These are phyloP conservation scores for Gomphus bonarii DNA, from an alignment of 1,284 basidiomycete genomes.

Conservation along the genomic window DNA sequence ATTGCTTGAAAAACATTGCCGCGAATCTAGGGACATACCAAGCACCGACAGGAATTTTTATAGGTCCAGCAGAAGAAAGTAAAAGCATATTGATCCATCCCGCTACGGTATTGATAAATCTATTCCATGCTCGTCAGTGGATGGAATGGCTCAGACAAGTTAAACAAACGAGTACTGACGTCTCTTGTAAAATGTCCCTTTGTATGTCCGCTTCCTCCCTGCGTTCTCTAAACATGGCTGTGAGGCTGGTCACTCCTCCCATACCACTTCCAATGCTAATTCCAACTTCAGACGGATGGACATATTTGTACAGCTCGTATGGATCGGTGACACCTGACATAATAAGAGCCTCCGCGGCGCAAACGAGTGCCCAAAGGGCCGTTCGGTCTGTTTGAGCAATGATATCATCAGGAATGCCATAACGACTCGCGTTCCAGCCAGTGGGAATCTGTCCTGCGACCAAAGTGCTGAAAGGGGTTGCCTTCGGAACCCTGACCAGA, in stretches of 20 bases:
- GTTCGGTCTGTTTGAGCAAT: conserved; percentile 89
- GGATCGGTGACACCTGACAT: conserved; percentile 97
- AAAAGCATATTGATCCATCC: conserved; percentile 96
- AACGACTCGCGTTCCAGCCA: conserved; percentile 92
- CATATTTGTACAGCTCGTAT: conserved; percentile 92
- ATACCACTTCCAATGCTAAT: conserved; percentile 92
- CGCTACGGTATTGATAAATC: conserved; percentile 95
- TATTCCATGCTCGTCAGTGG: conserved; percentile 21
- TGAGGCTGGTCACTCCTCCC: conserved; percentile 86
- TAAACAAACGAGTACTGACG: conserved; percentile 41
- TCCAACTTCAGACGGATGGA: conserved; percentile 95
- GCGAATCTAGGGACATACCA: conserved; percentile 47
- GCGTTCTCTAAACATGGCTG: conserved; percentile 97
- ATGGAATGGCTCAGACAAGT: not conserved
- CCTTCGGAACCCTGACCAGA: conserved; percentile 88
- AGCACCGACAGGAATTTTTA: conserved; percentile 98
- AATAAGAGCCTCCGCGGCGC: conserved; percentile 90
- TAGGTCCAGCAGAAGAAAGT: conserved; percentile 89
- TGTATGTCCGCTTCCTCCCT: conserved; percentile 96
- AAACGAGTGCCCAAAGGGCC: conserved; percentile 95
- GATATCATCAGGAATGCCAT: conserved; percentile 97
- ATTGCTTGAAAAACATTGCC: not conserved
- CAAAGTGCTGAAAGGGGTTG: conserved; percentile 88
- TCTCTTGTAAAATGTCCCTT: conserved; percentile 97
- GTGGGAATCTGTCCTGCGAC: conserved; percentile 96